Base-by-base conservation (phyloP, 495 filamentous ascomycete species). In the Penicillium cataractarum region DNA sequence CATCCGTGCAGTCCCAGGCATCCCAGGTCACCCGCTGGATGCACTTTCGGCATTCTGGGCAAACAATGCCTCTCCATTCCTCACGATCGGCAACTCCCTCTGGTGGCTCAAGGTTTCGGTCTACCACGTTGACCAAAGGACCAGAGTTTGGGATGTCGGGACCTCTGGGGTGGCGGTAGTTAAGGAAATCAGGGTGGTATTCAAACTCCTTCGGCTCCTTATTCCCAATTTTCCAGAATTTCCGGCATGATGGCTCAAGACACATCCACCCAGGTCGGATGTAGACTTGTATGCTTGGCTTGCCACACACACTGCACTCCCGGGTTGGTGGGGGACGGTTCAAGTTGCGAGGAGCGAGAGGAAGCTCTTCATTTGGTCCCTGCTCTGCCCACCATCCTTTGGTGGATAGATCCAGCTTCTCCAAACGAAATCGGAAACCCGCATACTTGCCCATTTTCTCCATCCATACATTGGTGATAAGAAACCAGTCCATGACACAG, bases 401-500 rank as follows among this genome's bases (percentile, higher is more conserved):
- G 21, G 74, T 64, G 0, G 63, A 40, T 1, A 87, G 71, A 21
- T 91, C 71, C 2, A 92, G 70, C 64, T 93, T 93, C 72, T 97
- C 86, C 26, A 93, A 82, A 6, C 92, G 84, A 17, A 89, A 80
- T 63, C 83, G 87, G 62, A 82, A 81, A 0, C 81, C 71, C 0
- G 69, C 80, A 19, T 82, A 76, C 0, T 72, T 59, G 1, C 77
- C 68, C 4, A 72, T 66, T 50, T 78, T 83, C 65, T 97, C 92
- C 17, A 69, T 76, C 92, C 92, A 97, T 2, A 92, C 74, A 35
- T 90, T 75, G 0, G 88, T 90, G 19, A 92, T 74, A 31, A 87
- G 84, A 68, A 93, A 96, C 67, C 80, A 89, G n/a, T 74, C 90
- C 49, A 94, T 81, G 1, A 95, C 86, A 53, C 84, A 86, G 65